Conservation (phyloP, 805 yeast genomes). For the Wickerhamomyces subpelliculosus region DNA sequence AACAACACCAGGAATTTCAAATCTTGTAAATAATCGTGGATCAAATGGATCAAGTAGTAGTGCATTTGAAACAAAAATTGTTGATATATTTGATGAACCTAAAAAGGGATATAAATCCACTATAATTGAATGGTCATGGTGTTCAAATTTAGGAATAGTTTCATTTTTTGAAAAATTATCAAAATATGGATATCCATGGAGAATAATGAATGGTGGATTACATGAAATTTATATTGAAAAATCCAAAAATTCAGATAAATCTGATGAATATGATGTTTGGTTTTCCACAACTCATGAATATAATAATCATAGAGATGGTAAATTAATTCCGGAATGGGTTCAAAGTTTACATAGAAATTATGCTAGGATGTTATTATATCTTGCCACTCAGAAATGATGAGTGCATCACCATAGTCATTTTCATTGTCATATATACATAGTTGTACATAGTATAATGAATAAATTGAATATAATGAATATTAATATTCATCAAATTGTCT, state of each 20-base stretch:
- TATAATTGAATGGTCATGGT: constrained; percentile 4
- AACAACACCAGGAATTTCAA: not conserved
- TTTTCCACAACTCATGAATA: constrained; percentile 17
- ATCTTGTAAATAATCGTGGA: not conserved
- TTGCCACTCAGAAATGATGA: not conserved
- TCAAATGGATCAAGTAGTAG: no score
- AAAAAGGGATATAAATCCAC: constrained; percentile 2
- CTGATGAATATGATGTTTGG: constrained; percentile 12
- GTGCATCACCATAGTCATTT: no score
- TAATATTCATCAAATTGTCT: no score
- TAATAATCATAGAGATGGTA: constrained; percentile 18
- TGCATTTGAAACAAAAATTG: no score
- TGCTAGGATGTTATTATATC: constrained; percentile 11
- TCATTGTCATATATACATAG: no score
- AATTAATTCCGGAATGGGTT: constrained; percentile 11
- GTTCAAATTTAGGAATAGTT: constrained; percentile 2
- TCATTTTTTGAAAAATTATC: constrained; percentile 12
- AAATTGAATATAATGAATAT: no score
- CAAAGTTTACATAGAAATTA: constrained; percentile 14
- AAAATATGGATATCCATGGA: constrained; percentile 20
- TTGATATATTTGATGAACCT: no score
- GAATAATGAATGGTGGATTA: constrained; percentile 20
- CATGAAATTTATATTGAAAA: constrained; percentile 13
- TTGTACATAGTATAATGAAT: no score
- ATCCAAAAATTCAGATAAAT: not conserved